phyloP scores from a whole-genome alignment of 345 rosid species.

The Garcia nutans region DNA sequence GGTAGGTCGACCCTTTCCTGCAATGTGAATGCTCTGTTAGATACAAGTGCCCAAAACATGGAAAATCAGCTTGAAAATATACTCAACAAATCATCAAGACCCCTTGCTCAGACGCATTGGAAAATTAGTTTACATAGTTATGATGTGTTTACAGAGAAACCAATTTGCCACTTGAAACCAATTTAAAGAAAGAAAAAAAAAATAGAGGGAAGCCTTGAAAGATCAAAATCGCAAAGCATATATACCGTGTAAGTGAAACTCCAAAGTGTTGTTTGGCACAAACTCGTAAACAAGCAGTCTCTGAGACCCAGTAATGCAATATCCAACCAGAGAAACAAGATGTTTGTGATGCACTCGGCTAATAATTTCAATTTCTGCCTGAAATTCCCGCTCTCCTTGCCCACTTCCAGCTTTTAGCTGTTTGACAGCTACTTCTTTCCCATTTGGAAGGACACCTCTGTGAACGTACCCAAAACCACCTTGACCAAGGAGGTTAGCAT shows the following conservation, averaged over 20 bases:
- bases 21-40: constrained; percentile 20
- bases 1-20: constrained; percentile 69
- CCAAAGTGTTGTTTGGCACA: constrained; percentile 30
- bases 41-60: constrained; percentile 2
- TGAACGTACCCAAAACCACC: constrained; percentile 37
- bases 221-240: too few relatives aligned
- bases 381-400: constrained; percentile 34
- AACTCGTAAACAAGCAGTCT: constrained; percentile 34
- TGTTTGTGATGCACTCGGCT: constrained; percentile 35
- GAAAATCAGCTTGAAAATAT: neutral
- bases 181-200: too few relatives aligned
- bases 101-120: too few relatives aligned
- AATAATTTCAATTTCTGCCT: constrained; percentile 33
- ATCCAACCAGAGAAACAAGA: constrained; percentile 36
- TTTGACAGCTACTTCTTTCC: constrained; percentile 31
- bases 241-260: constrained; percentile 36
- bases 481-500: constrained; percentile 36
- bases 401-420: constrained; percentile 34
- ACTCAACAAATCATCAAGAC: neutral
- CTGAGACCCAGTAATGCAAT: constrained; percentile 32
- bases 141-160: neutral
- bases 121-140: too few relatives aligned
- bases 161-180: too few relatives aligned
- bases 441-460: constrained; percentile 32
- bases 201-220: too few relatives aligned